These are phyloP conservation scores for Triangularia verruculosa DNA, from an alignment of 2,329 filamentous ascomycete species.

Conservation along the genomic window DNA sequence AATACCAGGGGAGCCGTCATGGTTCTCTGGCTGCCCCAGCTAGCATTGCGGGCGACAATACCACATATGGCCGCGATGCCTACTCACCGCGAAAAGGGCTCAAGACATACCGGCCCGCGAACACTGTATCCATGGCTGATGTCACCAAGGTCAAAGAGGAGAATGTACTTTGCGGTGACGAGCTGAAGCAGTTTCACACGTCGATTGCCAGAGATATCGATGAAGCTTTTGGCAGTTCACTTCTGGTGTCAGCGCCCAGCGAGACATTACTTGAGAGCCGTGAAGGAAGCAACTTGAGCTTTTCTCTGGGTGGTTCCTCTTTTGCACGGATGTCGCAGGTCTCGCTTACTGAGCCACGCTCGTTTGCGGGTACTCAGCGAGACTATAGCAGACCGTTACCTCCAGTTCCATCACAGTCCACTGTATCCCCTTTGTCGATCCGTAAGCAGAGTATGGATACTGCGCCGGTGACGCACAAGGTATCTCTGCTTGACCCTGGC, in stretches of 20 bases:
- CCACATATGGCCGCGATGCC: conserved; percentile 28
- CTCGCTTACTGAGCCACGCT: background rate
- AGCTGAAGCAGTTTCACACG: conserved; percentile 77
- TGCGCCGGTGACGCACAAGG: conserved; percentile 26
- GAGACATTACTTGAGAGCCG: conserved; percentile 24
- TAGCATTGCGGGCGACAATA: conserved; percentile 32
- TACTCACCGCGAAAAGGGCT: conserved; percentile 24
- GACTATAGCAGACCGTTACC: conserved; percentile 53
- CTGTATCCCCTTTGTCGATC: conserved; percentile 24
- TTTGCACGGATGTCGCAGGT: background rate
- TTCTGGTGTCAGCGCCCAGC: conserved; percentile 37
- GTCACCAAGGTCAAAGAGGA: conserved; percentile 18
- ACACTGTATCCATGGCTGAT: conserved; percentile 19
- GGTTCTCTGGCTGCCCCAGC: conserved; percentile 25
- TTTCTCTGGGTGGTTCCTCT: conserved; percentile 37
- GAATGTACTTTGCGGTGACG: conserved; percentile 50
- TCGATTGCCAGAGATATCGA: conserved; percentile 89
- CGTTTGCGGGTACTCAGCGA: conserved; percentile 17
- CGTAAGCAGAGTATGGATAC: conserved; percentile 14
- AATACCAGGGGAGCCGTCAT: conserved; percentile 19
- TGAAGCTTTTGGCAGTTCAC: conserved; percentile 77
- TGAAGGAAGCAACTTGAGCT: conserved; percentile 43
- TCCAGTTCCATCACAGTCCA: conserved; percentile 42
- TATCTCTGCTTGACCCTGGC: conserved; percentile 20
- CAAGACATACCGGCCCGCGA: conserved; percentile 1